Evolutionary conservation across 495 filamentous ascomycete genomes (phyloP).

Genomic region (Neurospora sp.): DNA sequence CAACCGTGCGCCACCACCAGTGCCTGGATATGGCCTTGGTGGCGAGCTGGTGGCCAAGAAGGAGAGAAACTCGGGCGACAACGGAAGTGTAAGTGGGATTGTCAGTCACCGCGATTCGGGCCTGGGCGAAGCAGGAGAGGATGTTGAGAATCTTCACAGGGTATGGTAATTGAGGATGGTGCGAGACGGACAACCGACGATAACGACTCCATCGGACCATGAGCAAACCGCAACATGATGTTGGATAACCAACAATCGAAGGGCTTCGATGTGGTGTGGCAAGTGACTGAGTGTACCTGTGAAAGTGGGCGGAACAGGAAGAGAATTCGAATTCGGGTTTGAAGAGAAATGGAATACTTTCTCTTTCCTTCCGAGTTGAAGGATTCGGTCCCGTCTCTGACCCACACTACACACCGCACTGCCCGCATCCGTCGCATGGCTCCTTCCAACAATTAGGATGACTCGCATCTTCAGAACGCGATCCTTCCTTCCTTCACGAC

Average conservation of each 20-base stretch:
- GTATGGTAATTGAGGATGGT: not conserved
- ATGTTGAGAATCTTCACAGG: constrained; percentile 3
- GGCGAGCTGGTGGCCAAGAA: not conserved
- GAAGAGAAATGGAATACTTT: not conserved
- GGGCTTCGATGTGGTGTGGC: not conserved
- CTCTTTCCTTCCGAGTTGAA: not conserved
- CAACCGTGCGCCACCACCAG: constrained; percentile 29
- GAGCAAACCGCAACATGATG: not conserved
- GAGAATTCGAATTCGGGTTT: not conserved
- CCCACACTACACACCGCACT: not conserved
- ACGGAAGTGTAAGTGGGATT: not conserved
- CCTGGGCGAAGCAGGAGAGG: not conserved
- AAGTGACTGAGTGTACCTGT: not conserved
- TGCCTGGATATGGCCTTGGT: constrained; percentile 12
- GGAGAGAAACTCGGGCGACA: not conserved
- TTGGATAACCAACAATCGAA: not conserved
- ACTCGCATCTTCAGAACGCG: not conserved
- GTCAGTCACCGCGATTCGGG: not conserved
- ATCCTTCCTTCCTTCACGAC: not conserved
- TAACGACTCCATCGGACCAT: not conserved
- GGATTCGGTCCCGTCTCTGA: not conserved
- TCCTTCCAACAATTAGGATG: not conserved
- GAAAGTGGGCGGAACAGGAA: not conserved
- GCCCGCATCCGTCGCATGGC: not conserved
- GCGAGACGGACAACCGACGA: not conserved